Evolutionary conservation across 169 alveolate genomes (phyloP).

Genomic region (Eimeria maxima): DNA sequence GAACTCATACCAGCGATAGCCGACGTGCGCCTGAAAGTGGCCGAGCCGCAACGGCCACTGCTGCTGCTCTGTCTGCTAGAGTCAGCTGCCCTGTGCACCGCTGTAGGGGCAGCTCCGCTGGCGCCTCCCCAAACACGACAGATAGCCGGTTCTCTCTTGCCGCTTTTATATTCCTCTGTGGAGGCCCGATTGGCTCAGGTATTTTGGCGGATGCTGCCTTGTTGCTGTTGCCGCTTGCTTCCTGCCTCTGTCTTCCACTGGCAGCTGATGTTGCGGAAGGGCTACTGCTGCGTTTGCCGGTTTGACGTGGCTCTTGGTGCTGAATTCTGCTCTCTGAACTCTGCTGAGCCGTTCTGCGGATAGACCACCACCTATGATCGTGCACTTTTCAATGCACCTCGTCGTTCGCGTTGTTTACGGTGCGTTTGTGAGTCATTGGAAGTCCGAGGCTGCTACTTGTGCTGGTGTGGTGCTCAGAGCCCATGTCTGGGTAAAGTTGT

Average conservation of each 20-base stretch:
- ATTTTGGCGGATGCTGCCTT: background rate
- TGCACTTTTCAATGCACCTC: background rate
- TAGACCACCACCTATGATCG: background rate
- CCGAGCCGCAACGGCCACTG: constrained; percentile 62
- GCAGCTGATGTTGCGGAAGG: background rate
- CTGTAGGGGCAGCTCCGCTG: constrained; percentile 30
- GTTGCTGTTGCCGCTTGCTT: constrained; percentile 12
- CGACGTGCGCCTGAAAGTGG: constrained; percentile 42
- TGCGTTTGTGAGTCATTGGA: background rate
- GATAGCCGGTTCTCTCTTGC: constrained; percentile 30
- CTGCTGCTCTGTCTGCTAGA: constrained; percentile 53
- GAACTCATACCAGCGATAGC: constrained; percentile 52
- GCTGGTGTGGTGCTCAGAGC: constrained; percentile 59
- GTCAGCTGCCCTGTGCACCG: constrained; percentile 33
- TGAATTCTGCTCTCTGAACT: background rate
- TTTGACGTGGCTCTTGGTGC: background rate
- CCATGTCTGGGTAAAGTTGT: constrained; percentile 18
- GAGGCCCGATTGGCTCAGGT: constrained; percentile 48
- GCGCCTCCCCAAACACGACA: constrained; percentile 36
- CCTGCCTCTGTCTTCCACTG: background rate
- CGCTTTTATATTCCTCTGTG: constrained; percentile 24
- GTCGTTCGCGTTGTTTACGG: background rate
- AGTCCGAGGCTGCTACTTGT: background rate
- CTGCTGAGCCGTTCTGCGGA: background rate
- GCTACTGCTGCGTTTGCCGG: background rate